Evolutionary conservation across 768 basidiomycete genomes (phyloP), one percentile per base, ranked within the genome.

Genomic region (Mycena crocata): DNA sequence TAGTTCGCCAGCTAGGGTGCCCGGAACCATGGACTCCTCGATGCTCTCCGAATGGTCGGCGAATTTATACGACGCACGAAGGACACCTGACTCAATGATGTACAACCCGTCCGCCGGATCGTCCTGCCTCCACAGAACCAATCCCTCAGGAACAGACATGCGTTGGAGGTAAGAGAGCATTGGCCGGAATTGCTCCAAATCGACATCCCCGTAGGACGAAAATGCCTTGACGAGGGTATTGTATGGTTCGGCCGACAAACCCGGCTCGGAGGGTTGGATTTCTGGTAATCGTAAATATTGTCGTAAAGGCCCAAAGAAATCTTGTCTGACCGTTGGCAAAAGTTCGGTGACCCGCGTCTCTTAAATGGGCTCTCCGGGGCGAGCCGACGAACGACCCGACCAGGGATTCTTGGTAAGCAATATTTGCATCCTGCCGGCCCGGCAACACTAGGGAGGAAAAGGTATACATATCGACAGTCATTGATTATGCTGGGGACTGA

Each of bases 21-120:
- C 96, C 5, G 94, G 89, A 0, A 96, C 94, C 95, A 97, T 97
- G 2, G 92, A 93, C 79, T 97, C 95, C 73, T 93, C 91, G 52
- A 95, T 89, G 7, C 79, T 76, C 28, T 87, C 85, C 8, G 87
- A 80, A 69, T 92, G 87, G 52, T 89, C 89, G 3, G 88, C 89
- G 74, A 95, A 96, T 48, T 82, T 78, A 78, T 98, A 99, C 23
- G 85, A 86, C 0, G 96, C 97, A 13, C 93, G 84, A 34, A 99
- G 83, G 34, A 95, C 87, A 10, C 97, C 97, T 0, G 90, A 86
- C 71, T 98, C 91, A 70, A 99, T 90, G 72, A 99, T 84, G 80
- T 96, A 98, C 30, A 98, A 78, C 6, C 93, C 95, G 72, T 95
- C 92, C 0, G 96, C 85, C 0, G 77, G 74, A 55, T 96, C 94